Base-by-base conservation (phyloP, 176 grass and related monocot genomes). In the Thalia dealbata region DNA sequence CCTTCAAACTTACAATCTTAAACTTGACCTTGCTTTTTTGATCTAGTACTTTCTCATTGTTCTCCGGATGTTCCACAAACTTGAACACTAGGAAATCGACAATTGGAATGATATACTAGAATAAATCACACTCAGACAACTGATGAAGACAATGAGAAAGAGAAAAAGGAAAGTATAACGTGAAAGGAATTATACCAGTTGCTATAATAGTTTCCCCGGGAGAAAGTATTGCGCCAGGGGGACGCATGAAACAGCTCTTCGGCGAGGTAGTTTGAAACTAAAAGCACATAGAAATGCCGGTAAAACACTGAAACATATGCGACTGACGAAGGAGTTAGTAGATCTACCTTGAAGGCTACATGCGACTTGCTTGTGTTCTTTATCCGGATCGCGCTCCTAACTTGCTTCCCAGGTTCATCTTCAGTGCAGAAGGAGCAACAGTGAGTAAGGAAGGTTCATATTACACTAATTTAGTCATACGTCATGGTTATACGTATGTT, bases 181-280 rank as follows among this genome's bases (percentile, higher is more conserved):
- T 50, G 21, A n/a, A 64, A 44, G 75, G 42, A 35, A 14, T 55
- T 10, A 50, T 91, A 99, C 90, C 95, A 85, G 90, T 99, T 46
- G 95, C 87, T 79, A 99, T 89, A 54, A 99, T 80, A 79, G 78
- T 91, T 83, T 99, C 90, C 27, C 95, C 95, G 69, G 90, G 90
- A 83, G 95, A 79, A 88, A 99, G 95, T 82, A 99, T 72, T n/a
- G 86, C 90, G 71, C 95, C 90, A 61, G 95, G 95, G 51, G 95
- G 95, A 55, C 95, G 85, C 95, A 99, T 99, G 52, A 99, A 99
- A 71, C 90, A 99, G 81, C 95, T 92, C 77, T 93, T 99, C 18
- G 90, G 95, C 26, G 90, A 87, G 80, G 95, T 99, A 79, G 95
- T 99, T 99, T 99, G 95, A 75, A 99, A 99, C 95, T 99, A 75